These are phyloP conservation scores for Flaveria bidentis DNA, from an alignment of 129 eudicot genomes.

Conservation along the genomic window DNA sequence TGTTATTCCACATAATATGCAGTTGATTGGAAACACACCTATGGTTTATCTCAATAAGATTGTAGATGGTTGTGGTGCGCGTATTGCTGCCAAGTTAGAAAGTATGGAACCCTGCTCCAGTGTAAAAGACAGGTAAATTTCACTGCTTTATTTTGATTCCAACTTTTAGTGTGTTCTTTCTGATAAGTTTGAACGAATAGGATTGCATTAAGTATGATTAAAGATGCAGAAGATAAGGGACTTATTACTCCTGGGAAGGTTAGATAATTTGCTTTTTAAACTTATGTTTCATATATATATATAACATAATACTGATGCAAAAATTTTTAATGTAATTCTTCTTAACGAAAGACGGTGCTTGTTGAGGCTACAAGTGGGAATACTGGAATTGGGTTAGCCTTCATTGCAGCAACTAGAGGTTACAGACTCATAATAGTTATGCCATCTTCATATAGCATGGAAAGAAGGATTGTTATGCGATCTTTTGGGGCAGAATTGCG, in stretches of 20 bases:
- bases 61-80: constrained; percentile 66
- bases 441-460: constrained; percentile 16
- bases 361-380: constrained; percentile 24
- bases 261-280: background rate
- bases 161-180: background rate
- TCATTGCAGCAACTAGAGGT: constrained; percentile 11
- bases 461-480: constrained; percentile 23
- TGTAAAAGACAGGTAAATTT: constrained; percentile 63
- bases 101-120: constrained; percentile 76
- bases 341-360: constrained; percentile 9
- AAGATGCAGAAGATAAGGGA: constrained; percentile 83
- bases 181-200: constrained; percentile 4
- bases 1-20: constrained; percentile 11
- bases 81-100: constrained; percentile 69
- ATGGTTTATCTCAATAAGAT: constrained; percentile 68
- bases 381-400: constrained; percentile 22
- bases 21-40: constrained; percentile 75
- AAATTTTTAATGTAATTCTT: background rate
- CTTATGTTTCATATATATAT: background rate
- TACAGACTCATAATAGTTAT: constrained; percentile 10
- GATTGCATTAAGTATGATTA: constrained; percentile 43
- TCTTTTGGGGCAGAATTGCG: constrained; percentile 21
- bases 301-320: background rate
- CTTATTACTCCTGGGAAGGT: constrained; percentile 28
- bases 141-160: background rate